phyloP scores from a whole-genome alignment of 768 basidiomycete genomes.

The Lentinula edodes region DNA sequence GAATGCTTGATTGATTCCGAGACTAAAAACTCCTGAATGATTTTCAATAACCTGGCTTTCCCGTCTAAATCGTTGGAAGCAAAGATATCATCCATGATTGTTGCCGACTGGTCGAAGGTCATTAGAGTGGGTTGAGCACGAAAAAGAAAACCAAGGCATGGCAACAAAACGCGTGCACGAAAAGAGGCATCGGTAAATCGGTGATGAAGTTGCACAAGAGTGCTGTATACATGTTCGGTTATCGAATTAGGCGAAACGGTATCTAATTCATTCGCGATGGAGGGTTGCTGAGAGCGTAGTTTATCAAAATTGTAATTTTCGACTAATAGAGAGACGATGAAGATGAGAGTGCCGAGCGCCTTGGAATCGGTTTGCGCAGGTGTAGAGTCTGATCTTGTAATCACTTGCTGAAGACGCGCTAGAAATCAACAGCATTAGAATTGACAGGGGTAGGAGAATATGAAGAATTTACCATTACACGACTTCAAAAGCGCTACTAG shows the following conservation, averaged over 20 bases:
- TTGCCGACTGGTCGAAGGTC: conserved; percentile 71
- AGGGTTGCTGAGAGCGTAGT: conserved; percentile 53
- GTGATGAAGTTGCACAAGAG: conserved; percentile 66
- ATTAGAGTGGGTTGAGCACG: conserved; percentile 89
- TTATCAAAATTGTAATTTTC: conserved; percentile 88
- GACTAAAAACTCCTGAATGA: conserved; percentile 88
- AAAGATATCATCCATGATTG: conserved; percentile 90
- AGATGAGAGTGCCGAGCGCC: conserved; percentile 65
- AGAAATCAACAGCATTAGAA: conserved; percentile 3
- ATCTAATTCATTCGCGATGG: conserved; percentile 26
- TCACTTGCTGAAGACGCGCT: conserved; percentile 51
- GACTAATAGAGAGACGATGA: conserved; percentile 79
- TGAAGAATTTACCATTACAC: conserved; percentile 58
- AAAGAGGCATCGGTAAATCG: conserved; percentile 55
- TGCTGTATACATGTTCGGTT: conserved; percentile 76
- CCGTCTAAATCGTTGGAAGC: conserved; percentile 65
- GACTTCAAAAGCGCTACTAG: conserved; percentile 80
- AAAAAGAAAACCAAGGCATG: conserved; percentile 90
- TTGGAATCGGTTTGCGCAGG: conserved; percentile 45
- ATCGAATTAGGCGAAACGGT: conserved; percentile 43
- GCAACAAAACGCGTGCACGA: conserved; percentile 61
- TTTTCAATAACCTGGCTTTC: conserved; percentile 70
- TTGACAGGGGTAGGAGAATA: neutral
- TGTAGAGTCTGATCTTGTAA: conserved; percentile 38
- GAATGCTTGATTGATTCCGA: conserved; percentile 79